Evolutionary conservation across 2,329 filamentous ascomycete genomes (phyloP).

Genomic region (Bipolaris gigantea): DNA sequence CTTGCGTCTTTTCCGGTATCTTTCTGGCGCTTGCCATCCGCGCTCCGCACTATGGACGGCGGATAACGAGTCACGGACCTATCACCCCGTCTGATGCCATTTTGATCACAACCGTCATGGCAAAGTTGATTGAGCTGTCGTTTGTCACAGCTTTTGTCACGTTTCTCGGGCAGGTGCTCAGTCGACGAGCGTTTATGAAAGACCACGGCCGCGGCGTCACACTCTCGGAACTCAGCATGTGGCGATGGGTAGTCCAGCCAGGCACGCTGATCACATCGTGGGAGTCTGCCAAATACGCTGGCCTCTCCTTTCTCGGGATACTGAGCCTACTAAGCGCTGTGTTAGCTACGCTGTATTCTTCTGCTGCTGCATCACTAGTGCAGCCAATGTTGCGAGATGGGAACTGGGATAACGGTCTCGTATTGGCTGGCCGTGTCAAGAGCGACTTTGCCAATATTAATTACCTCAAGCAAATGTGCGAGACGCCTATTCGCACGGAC

Average conservation of each 20-base stretch:
- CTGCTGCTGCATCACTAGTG: conserved; percentile 70
- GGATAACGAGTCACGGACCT: conserved; percentile 56
- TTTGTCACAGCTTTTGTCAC: conserved; percentile 78
- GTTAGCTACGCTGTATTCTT: conserved; percentile 72
- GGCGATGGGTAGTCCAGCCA: conserved; percentile 66
- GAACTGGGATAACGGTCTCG: conserved; percentile 48
- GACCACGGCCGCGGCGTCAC: conserved; percentile 64
- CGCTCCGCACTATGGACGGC: conserved; percentile 64
- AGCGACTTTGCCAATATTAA: conserved; percentile 65
- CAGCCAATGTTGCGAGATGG: conserved; percentile 70
- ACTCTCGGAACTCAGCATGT: conserved; percentile 76
- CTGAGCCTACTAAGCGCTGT: conserved; percentile 67
- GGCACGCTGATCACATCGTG: conserved; percentile 72
- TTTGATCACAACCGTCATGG: conserved; percentile 67
- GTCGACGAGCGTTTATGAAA: conserved; percentile 65
- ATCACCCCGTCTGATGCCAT: conserved; percentile 67
- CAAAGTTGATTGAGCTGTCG: conserved; percentile 75
- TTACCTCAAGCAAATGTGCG: conserved; percentile 61
- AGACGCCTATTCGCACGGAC: conserved; percentile 62
- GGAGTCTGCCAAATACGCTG: conserved; percentile 66
- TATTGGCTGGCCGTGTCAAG: conserved; percentile 60
- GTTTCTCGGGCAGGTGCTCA: conserved; percentile 73
- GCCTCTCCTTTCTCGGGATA: conserved; percentile 63
- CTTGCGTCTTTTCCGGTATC: conserved; percentile 65
- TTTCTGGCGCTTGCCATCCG: conserved; percentile 65